Evolutionary conservation across 345 rosid genomes (phyloP), one percentile per base, ranked within the genome.

Genomic region (Gossypium australe): DNA sequence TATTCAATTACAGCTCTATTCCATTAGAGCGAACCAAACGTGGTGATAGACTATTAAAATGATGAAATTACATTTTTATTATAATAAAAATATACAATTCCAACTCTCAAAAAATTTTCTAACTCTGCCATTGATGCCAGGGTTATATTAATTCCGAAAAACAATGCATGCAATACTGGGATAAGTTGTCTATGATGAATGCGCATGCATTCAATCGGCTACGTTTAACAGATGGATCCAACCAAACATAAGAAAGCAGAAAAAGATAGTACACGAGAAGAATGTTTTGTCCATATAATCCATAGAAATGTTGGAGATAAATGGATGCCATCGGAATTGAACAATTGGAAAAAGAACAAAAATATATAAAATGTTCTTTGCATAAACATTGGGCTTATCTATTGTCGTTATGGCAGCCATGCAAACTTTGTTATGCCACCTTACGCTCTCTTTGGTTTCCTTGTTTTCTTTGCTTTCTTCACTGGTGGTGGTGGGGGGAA

Each of bases 361-460:
- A 34, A 4, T 34, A 34, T 5, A 34, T 2, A 52, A 52, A 59
- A 11, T 49, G 20, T 67, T 80, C 77, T 72, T 79, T 65, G 62
- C 68, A 72, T 41, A 14, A 51, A 63, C n/a, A 25, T 57, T 20
- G 45, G 25, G 34, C 43, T 70, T 63, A 61, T 76, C 73, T 48
- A 67, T 44, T 48, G 10, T 12, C 55, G 53, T 13, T 34, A 63
- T 52, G 14, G 20, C 9, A 12, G 34, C 7, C n/a, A 59, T 24
- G 14, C 18, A 34, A 70, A 51, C 45, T 38, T 49, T 11, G 48
- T 56, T 34, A 41, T 3, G n/a, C 51, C 52, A 64, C 53, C 71
- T 87, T 72, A 93, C 49, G 91, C 90, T 77, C 79, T 81, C 93
- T 95, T 93, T 74, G 84, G 81, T 53, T 24, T 81, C 92, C 93